Evolutionary conservation across 2,329 filamentous ascomycete genomes (phyloP).

Genomic region (Lachnellula hyalina): DNA sequence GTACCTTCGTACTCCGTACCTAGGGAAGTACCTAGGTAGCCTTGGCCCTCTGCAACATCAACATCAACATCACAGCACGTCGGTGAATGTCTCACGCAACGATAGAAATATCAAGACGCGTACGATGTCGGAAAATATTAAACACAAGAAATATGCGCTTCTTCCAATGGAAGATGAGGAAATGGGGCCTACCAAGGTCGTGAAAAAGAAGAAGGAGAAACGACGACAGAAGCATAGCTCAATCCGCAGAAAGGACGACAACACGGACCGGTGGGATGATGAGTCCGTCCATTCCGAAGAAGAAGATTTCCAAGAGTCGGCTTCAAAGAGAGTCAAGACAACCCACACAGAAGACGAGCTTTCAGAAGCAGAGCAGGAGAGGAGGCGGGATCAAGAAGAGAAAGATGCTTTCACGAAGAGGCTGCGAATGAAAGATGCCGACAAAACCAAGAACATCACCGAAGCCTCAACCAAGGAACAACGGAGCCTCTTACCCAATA

Average conservation of each 20-base stretch:
- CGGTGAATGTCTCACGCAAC: too few species aligned
- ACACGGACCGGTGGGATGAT: slow-evolving; percentile 66
- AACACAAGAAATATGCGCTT: slow-evolving; percentile 57
- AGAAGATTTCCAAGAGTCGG: slow-evolving; percentile 61
- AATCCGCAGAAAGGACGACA: slow-evolving; percentile 20
- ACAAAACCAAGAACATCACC: slow-evolving; percentile 62
- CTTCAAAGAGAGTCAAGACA: slow-evolving; percentile 64
- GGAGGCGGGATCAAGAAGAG: slow-evolving; percentile 65
- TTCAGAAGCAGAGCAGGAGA: slow-evolving; percentile 57
- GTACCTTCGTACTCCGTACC: too few species aligned
- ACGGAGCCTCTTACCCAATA: slow-evolving; percentile 58
- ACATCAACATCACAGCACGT: too few species aligned
- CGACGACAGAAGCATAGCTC: slow-evolving; percentile 33
- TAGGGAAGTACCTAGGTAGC: too few species aligned
- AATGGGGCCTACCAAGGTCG: slow-evolving; percentile 48
- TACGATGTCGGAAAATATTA: slow-evolving; percentile 30
- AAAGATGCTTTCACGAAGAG: slow-evolving; percentile 76
- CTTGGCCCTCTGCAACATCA: too few species aligned
- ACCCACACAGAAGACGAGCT: slow-evolving; percentile 46
- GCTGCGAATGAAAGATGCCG: slow-evolving; percentile 65
- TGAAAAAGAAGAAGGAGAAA: slow-evolving; percentile 43
- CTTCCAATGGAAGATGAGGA: slow-evolving; percentile 63
- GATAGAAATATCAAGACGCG: background rate
- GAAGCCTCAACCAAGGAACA: slow-evolving; percentile 55
- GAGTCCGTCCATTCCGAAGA: slow-evolving; percentile 50